Percentiles rank a stretch among this genome's conserved stretches.
These are phyloP conservation scores for Phytophthora fragariaefolia DNA, from an alignment of 352 stramenopile species.

Conservation along the genomic window DNA sequence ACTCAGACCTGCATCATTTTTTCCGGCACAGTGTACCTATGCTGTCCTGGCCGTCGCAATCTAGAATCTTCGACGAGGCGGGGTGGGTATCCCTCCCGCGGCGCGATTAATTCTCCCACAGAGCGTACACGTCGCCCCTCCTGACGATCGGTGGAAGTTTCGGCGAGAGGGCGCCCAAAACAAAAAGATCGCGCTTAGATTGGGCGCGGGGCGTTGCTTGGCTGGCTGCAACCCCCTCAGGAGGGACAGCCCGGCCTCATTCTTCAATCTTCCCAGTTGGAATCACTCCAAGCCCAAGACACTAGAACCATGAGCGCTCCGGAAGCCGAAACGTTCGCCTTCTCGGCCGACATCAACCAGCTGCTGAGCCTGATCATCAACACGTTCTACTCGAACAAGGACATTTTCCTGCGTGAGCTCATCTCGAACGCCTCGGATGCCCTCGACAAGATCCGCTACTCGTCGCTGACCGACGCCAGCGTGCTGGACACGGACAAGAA, in stretches of 20 bases:
- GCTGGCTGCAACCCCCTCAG: constrained; percentile 22
- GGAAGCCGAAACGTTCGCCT: constrained; percentile 98
- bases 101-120: rapidly evolving
- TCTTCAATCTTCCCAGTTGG: constrained; percentile 71
- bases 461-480: constrained; percentile 95
- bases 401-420: constrained; percentile 98
- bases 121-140: constrained; percentile 34
- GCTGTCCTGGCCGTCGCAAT: constrained; percentile 39
- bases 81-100: constrained; percentile 23
- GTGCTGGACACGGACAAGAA: constrained; percentile 98
- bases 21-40: constrained; percentile 14
- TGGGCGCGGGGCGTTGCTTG: constrained; percentile 31
- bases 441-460: constrained; percentile 98
- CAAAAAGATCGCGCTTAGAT: constrained; percentile 33
- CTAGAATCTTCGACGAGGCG: constrained; percentile 76
- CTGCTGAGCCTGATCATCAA: constrained; percentile 98
- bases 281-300: constrained; percentile 26
- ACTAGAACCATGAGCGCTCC: constrained; percentile 70
- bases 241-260: constrained; percentile 31
- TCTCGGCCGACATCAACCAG: constrained; percentile 99
- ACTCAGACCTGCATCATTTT: constrained; percentile 22
- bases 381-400: constrained; percentile 99
- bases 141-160: constrained; percentile 42
- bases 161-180: constrained; percentile 22
- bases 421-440: constrained; percentile 98